Percentiles rank a stretch among this genome's conserved stretches.
These are phyloP conservation scores for Benincasa hispida DNA, from an alignment of 306 rosid species.

Conservation along the genomic window DNA sequence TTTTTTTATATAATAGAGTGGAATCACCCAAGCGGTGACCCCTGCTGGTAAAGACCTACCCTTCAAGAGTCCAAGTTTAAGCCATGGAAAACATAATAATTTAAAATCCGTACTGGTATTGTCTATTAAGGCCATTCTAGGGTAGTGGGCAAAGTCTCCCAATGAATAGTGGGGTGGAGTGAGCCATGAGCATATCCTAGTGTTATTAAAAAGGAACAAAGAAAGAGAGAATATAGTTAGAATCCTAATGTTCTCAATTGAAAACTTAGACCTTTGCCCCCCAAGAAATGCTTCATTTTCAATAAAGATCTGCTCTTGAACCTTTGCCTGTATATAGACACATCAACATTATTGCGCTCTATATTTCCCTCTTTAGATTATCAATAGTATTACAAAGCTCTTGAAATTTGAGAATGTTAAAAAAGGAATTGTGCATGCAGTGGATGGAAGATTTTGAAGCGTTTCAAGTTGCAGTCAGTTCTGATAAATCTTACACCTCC, in stretches of 20 bases:
- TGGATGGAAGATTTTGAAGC: slow-evolving; percentile 91
- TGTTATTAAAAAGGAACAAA: not conserved
- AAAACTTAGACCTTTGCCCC: not conserved
- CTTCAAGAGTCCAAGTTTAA: not conserved
- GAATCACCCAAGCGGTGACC: not conserved
- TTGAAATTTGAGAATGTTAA: slow-evolving; percentile 2
- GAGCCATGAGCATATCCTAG: not conserved
- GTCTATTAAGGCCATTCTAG: not conserved
- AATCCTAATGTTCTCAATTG: not conserved
- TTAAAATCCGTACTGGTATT: not conserved
- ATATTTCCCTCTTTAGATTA: not conserved
- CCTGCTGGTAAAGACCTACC: not conserved
- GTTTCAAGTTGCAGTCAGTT: slow-evolving; percentile 53
- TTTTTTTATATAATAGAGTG: not conserved
- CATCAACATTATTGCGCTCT: not conserved
- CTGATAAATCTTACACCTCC: slow-evolving; percentile 46
- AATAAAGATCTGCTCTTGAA: not conserved
- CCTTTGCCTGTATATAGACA: not conserved
- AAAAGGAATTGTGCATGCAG: slow-evolving; percentile 25
- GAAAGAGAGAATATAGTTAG: not conserved
- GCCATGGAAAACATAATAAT: not conserved
- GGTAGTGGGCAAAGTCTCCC: not conserved
- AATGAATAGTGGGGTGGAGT: not conserved
- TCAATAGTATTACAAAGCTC: not conserved
- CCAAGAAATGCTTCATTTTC: not conserved